Conservation (phyloP, 2,329 filamentous ascomycete species). For the Colletotrichum incanum region DNA sequence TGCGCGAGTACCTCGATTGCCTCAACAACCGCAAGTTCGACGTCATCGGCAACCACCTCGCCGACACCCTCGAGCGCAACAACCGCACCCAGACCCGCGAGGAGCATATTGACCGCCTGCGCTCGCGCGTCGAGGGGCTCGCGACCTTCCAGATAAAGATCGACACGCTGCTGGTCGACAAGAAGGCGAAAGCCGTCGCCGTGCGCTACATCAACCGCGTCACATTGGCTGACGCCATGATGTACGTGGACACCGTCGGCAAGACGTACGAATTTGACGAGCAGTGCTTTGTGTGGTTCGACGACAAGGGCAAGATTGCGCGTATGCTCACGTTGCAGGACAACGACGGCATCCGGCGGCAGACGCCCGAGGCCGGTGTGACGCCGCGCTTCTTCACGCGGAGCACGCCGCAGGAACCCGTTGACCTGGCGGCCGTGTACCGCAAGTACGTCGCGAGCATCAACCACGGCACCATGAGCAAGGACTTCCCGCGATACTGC, state of each 20-base stretch:
- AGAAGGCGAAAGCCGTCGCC: constrained; percentile 25
- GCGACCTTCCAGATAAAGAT: constrained; percentile 33
- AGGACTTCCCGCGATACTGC: constrained; percentile 48
- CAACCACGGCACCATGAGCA: constrained; percentile 49
- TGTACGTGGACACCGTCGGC: constrained; percentile 3
- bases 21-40: constrained; percentile 36
- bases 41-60: constrained; percentile 35
- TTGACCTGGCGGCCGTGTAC: constrained; percentile 44
- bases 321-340: constrained; percentile 39
- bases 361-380: constrained; percentile 19
- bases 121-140: constrained; percentile 20
- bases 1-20: constrained; percentile 41
- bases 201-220: constrained; percentile 38
- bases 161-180: constrained; percentile 37
- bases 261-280: constrained; percentile 35
- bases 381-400: constrained; percentile 35
- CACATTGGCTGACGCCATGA: constrained; percentile 11
- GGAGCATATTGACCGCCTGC: constrained; percentile 34
- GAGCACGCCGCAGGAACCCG: constrained; percentile 14
- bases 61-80: constrained; percentile 32
- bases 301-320: constrained; percentile 35
- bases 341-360: constrained; percentile 36
- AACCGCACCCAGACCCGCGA: constrained; percentile 32
- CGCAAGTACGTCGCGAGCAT: constrained; percentile 52
- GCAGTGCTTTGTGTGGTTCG: constrained; percentile 41